Conservation (phyloP, 371 early-diverging fungal genomes). For the Amoeboaphelidium protococcarum region DNA sequence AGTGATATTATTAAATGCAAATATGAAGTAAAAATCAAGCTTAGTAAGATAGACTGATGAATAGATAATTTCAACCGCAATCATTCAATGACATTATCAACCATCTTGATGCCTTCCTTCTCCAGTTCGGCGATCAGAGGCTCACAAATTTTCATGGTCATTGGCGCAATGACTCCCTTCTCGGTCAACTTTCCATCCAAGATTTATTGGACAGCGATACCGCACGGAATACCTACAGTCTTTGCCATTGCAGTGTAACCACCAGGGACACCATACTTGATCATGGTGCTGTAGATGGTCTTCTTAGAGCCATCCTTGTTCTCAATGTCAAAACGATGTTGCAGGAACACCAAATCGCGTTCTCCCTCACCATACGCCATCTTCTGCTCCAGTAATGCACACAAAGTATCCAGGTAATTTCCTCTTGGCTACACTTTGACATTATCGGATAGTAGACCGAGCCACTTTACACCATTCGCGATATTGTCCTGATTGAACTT, state of each 20-base stretch:
- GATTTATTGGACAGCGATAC: constrained; percentile 72
- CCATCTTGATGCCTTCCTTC: too few species aligned
- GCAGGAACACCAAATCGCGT: constrained; percentile 87
- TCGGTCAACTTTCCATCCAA: constrained; percentile 43
- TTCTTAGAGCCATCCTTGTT: constrained; percentile 42
- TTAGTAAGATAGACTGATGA: too few species aligned
- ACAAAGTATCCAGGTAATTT: constrained; percentile 71
- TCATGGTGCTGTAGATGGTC: constrained; percentile 63
- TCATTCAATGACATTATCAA: too few species aligned
- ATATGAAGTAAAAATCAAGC: too few species aligned
- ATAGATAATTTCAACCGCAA: too few species aligned
- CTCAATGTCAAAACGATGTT: constrained; percentile 42
- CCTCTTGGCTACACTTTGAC: constrained; percentile 32
- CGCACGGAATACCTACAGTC: constrained; percentile 92
- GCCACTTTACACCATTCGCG: constrained; percentile 18
- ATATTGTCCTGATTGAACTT: neutral
- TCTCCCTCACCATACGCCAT: constrained; percentile 72
- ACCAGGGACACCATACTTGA: constrained; percentile 69
- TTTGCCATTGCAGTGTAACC: constrained; percentile 79
- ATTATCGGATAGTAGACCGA: constrained; percentile 38
- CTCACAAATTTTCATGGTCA: constrained; percentile 57
- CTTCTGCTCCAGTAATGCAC: constrained; percentile 76
- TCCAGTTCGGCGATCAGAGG: constrained; percentile 64
- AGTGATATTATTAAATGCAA: too few species aligned
- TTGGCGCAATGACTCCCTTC: constrained; percentile 76